Conservation (phyloP, 805 yeast genomes). For the Candida glaebosa region DNA sequence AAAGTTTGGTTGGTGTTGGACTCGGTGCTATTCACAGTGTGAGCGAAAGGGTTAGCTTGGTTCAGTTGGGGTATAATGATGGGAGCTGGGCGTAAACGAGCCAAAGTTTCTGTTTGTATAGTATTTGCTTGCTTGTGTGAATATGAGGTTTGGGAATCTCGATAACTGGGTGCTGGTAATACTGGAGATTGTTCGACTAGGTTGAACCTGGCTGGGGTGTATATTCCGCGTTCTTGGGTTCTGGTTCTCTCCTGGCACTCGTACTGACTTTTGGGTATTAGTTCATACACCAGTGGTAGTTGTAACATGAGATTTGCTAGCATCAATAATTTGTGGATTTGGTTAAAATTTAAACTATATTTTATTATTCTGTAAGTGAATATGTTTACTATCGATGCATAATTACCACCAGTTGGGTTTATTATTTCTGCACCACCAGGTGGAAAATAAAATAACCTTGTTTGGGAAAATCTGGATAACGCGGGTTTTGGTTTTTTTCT, state of each 20-base stretch:
- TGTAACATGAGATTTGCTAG: slow-evolving; percentile 1
- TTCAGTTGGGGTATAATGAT: background rate
- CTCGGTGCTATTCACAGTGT: no score
- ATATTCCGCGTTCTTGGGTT: no score
- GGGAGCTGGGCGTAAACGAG: no score
- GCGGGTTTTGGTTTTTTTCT: no score
- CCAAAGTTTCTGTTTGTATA: background rate
- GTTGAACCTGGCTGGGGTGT: no score
- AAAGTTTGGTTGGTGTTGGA: no score
- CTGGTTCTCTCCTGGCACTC: background rate
- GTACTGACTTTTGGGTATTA: slow-evolving; percentile 1
- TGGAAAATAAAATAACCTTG: no score
- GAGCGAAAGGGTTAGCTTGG: no score
- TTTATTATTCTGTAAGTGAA: background rate
- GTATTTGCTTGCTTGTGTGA: background rate
- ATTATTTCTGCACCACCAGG: background rate
- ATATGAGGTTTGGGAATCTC: no score
- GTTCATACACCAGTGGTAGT: slow-evolving; percentile 3
- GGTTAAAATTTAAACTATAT: background rate
- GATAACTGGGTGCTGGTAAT: no score
- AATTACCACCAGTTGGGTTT: background rate
- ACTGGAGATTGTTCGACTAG: no score
- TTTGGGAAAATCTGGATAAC: no score
- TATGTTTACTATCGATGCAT: background rate
- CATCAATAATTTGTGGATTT: background rate